Evolutionary conservation across 176 grass and related monocot species (phyloP).

Genomic region (Rhipidocladum racemiflorum): DNA sequence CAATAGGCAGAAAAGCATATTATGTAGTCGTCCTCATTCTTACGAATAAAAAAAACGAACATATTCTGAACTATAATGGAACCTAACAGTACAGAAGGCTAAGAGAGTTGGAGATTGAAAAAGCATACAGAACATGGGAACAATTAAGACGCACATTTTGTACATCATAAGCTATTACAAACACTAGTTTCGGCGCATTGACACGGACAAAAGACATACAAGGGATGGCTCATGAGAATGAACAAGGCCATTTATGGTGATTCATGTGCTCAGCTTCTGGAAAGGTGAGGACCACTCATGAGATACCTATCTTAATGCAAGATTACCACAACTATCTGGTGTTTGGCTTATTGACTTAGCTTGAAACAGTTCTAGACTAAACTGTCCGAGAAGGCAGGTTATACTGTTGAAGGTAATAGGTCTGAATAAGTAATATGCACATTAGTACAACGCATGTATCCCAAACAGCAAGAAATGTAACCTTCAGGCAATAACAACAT

Average conservation of each 20-base stretch:
- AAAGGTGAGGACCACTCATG: neutral
- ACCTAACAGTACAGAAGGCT: neutral
- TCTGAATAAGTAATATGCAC: neutral
- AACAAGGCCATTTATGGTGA: neutral
- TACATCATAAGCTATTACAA: neutral
- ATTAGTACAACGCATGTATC: neutral
- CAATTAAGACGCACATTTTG: neutral
- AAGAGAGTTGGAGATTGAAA: neutral
- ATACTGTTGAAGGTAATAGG: neutral
- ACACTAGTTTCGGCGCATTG: neutral
- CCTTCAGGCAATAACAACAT: neutral
- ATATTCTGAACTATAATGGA: neutral
- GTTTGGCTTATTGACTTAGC: constrained; percentile 8
- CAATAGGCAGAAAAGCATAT: neutral
- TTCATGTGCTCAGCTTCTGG: neutral
- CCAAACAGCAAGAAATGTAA: neutral
- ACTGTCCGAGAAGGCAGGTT: constrained; percentile 21
- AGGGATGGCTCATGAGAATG: neutral
- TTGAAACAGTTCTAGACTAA: constrained; percentile 22
- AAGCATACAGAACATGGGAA: neutral
- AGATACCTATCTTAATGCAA: constrained; percentile 5
- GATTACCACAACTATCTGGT: neutral
- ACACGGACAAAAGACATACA: neutral
- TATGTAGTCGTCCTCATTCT: neutral
- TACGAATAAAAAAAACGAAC: neutral